A percentile compares a stretch with the other conserved stretches of the same genome.
Conservation (phyloP, 139 green algal species). For the Pleodorina starrii region DNA sequence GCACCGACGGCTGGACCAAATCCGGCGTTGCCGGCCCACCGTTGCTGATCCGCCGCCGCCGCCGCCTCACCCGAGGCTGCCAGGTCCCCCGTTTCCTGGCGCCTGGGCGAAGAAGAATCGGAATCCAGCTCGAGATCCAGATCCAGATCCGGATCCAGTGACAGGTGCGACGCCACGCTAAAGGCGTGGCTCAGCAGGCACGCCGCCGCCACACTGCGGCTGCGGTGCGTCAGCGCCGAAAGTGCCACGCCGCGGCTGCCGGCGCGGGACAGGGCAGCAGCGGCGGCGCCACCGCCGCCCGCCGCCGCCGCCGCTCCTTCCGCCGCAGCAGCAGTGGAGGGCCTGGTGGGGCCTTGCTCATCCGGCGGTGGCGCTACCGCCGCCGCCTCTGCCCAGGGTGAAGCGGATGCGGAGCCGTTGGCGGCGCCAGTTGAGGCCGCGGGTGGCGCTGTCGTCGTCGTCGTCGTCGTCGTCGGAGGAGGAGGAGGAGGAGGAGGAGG, state of each 20-base stretch:
- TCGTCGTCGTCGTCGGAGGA: too few species aligned
- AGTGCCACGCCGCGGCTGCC: not conserved
- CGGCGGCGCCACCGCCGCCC: not conserved
- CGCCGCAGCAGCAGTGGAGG: not conserved
- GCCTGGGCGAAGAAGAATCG: too few species aligned
- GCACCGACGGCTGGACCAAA: too few species aligned
- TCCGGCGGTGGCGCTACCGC: too few species aligned
- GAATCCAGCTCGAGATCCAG: not conserved
- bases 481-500: too few species aligned
- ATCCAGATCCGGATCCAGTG: slow-evolving; percentile 20
- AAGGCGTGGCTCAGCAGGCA: slow-evolving; percentile 50
- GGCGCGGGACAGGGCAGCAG: not conserved
- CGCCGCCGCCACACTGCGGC: slow-evolving; percentile 38
- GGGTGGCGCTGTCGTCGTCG: too few species aligned
- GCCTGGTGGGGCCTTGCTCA: too few species aligned
- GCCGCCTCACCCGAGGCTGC: not conserved
- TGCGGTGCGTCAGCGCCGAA: not conserved
- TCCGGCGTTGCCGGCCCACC: too few species aligned
- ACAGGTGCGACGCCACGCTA: slow-evolving; percentile 33
- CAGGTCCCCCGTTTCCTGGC: too few species aligned
- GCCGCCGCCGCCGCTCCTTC: not conserved
- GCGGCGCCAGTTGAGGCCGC: too few species aligned
- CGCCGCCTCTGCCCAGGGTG: too few species aligned
- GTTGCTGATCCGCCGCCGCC: not conserved
- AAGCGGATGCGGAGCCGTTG: too few species aligned